These are phyloP conservation scores for Alternaria sp. DNA, from an alignment of 2,329 filamentous ascomycete genomes.

Conservation along the genomic window DNA sequence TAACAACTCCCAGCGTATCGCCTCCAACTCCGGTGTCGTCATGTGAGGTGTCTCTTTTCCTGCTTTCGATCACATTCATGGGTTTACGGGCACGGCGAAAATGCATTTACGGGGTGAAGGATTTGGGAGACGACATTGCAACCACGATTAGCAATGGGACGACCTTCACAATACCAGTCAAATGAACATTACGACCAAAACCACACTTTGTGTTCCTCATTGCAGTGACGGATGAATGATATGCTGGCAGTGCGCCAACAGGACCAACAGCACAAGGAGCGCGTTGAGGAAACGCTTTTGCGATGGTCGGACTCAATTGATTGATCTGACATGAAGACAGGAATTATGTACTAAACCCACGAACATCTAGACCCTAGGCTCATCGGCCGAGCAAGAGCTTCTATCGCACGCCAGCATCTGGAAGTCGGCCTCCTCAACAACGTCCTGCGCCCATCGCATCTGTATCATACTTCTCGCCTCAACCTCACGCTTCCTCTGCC, in stretches of 20 bases:
- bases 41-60: slow-evolving; percentile 74
- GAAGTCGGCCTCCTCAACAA: slow-evolving; percentile 29
- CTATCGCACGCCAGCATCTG: slow-evolving; percentile 31
- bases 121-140: slow-evolving; percentile 44
- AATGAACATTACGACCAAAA: slow-evolving; percentile 41
- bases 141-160: slow-evolving; percentile 43
- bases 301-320: background rate
- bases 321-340: background rate
- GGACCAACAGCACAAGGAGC: background rate
- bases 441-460: slow-evolving; percentile 37
- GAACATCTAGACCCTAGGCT: background rate
- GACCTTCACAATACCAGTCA: slow-evolving; percentile 44
- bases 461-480: slow-evolving; percentile 33
- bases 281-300: background rate
- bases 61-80: slow-evolving; percentile 48
- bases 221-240: slow-evolving; percentile 6
- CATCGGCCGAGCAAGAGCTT: slow-evolving; percentile 24
- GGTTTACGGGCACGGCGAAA: slow-evolving; percentile 49
- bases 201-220: slow-evolving; percentile 2
- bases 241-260: background rate
- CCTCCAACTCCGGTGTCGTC: slow-evolving; percentile 99
- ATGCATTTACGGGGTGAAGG: slow-evolving; percentile 49
- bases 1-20: slow-evolving; percentile 78
- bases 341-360: slow-evolving; percentile 6
- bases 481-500: slow-evolving; percentile 28